Evolutionary conservation across 2,329 filamentous ascomycete genomes (phyloP), one percentile per base, ranked within the genome.

Genomic region (Bipolaris oryzae): DNA sequence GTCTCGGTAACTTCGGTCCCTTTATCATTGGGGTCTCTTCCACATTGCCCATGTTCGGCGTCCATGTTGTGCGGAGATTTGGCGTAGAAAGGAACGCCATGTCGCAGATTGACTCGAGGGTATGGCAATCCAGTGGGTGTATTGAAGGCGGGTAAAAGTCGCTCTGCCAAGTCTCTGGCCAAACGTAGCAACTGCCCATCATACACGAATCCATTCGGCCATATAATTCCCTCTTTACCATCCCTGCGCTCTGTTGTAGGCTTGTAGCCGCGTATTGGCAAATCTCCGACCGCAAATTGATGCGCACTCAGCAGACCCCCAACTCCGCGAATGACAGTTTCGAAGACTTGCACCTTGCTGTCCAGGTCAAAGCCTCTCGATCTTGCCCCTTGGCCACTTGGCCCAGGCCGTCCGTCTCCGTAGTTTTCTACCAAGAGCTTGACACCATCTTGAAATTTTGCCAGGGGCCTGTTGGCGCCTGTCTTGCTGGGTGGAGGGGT

Each of bases 331-430:
- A 99, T 99, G 34, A 96, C 94, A 0, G 94, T 98, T 80, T 99
- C 95, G 71, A 99, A 99, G 37, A 99, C 92, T 78, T 99, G 94
- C 1, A 99, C 95, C 77, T 98, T 99, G 79, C 93, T 96, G 77
- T 99, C 94, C 38, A 96, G 81, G 75, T 99, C 92, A 70, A 99
- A 99, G 0, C 92, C 95, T 52, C 87, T 85, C 3, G 88, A 87
- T 62, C 92, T 83, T 55, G 84, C 81, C 3, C 94, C 94, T 70
- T 85, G 83, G 6, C 90, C 91, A 5, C 83, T 82, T 13, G 85
- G 81, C 3, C 90, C 89, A 7, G 81, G 77, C 28, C 87, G 87
- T 1, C 93, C 94, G 76, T 97, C 93, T 3, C 94, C 94, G 74
- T 97, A 98, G 66, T 95, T 82, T 62, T 86, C 81, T 3, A 97